Conservation (phyloP, 148 eudicot genomes). For the Talinum fruticosum region DNA sequence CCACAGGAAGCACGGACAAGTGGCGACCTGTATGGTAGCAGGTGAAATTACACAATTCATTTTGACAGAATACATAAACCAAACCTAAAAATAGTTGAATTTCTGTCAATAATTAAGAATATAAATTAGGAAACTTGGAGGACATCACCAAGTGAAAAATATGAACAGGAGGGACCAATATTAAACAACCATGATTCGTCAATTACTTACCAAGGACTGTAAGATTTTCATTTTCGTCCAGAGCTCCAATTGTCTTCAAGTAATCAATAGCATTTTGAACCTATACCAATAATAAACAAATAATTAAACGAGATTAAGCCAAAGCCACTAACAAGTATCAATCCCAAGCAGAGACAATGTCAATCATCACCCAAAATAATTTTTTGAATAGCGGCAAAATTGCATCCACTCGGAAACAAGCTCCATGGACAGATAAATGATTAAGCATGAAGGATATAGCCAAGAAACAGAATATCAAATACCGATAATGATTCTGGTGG, state of each 20-base stretch:
- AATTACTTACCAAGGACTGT: slow-evolving; percentile 64
- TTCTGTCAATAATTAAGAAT: background rate
- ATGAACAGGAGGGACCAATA: background rate
- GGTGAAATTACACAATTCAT: background rate
- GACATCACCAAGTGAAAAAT: background rate
- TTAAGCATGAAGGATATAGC: background rate
- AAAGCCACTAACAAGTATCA: background rate
- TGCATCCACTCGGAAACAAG: slow-evolving; percentile 1
- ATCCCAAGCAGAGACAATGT: background rate
- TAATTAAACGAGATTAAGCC: background rate
- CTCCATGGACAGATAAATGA: background rate
- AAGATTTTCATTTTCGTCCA: slow-evolving; percentile 85
- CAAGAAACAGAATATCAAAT: slow-evolving; percentile 18
- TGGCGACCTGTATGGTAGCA: slow-evolving; percentile 57
- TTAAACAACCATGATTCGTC: slow-evolving; percentile 3
- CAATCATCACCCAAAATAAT: background rate
- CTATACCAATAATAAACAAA: slow-evolving; percentile 36
- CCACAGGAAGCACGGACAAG: slow-evolving; percentile 89
- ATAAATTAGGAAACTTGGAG: background rate
- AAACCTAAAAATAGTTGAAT: background rate
- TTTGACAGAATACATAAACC: background rate
- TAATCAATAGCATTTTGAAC: slow-evolving; percentile 94
- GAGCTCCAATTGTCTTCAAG: slow-evolving; percentile 88
- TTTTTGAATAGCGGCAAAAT: background rate
- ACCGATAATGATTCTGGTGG: slow-evolving; percentile 91